phyloP scores from a whole-genome alignment of 164 flowering plant species.

The Magnolia officinalis region DNA sequence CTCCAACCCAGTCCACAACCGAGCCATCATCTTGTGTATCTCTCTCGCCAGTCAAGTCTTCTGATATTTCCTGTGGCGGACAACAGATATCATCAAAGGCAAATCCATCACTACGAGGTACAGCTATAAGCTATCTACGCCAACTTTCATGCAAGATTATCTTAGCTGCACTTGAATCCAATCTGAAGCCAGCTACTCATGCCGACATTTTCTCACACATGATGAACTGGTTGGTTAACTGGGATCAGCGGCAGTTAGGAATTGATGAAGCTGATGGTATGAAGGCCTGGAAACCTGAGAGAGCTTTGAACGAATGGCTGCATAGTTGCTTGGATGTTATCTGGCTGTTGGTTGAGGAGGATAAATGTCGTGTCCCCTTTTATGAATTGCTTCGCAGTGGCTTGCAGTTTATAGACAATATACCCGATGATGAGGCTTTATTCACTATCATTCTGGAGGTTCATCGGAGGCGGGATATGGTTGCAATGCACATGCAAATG shows the following conservation, averaged over 20 bases:
- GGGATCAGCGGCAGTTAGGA: conserved; percentile 73
- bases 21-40: conserved; percentile 53
- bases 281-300: conserved; percentile 63
- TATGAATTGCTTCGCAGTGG: conserved; percentile 92
- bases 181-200: conserved; percentile 83
- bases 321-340: conserved; percentile 91
- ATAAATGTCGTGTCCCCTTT: conserved; percentile 88
- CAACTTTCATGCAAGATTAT: conserved; percentile 93
- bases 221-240: conserved; percentile 86
- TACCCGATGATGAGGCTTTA: conserved; percentile 95
- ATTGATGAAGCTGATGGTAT: conserved; percentile 50
- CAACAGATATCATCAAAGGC: conserved; percentile 37
- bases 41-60: conserved; percentile 63
- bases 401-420: conserved; percentile 83
- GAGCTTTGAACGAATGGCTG: conserved; percentile 73
- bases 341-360: conserved; percentile 89
- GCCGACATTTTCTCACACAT: conserved; percentile 75
- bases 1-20: conserved; percentile 65
- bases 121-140: conserved; percentile 71
- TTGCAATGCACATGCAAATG: conserved; percentile 99
- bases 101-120: conserved; percentile 41
- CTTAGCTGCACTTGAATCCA: conserved; percentile 61
- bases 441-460: conserved; percentile 90
- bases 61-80: conserved; percentile 42
- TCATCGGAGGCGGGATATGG: conserved; percentile 94